phyloP scores from a whole-genome alignment of 179 eudicot species.

The Heliamphora ciliata region DNA sequence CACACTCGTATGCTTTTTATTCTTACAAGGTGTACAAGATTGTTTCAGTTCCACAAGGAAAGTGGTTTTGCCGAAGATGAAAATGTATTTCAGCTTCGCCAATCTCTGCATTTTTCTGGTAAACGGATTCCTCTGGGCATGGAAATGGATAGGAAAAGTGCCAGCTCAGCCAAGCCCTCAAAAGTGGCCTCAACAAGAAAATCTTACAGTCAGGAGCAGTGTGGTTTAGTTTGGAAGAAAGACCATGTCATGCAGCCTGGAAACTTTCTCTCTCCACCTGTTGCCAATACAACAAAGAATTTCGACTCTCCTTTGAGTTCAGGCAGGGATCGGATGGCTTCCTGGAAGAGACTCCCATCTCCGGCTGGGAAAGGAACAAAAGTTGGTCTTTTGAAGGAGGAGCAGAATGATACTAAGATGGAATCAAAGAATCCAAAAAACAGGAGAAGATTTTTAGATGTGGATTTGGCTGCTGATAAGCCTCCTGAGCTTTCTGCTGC shows the following conservation, averaged over 20 bases:
- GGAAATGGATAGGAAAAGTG: conserved; percentile 34
- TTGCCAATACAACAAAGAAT: conserved; percentile 34
- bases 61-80: conserved; percentile 89
- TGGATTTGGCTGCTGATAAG: conserved; percentile 35
- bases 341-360: conserved; percentile 92
- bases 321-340: conserved; percentile 68
- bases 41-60: conserved; percentile 98
- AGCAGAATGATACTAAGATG: conserved; percentile 32
- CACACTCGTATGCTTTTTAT: conserved; percentile 98
- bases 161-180: conserved; percentile 31
- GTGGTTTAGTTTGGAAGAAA: conserved; percentile 34
- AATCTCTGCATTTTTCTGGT: conserved; percentile 65
- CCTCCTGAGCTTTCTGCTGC: conserved; percentile 42
- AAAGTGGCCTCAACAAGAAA: conserved; percentile 48
- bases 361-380: conserved; percentile 52
- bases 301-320: conserved; percentile 36
- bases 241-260: conserved; percentile 22
- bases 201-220: conserved; percentile 72
- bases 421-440: conserved; percentile 34
- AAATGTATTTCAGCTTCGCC: conserved; percentile 60
- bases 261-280: conserved; percentile 29
- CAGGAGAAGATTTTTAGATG: conserved; percentile 28
- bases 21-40: conserved; percentile 89
- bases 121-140: conserved; percentile 34
- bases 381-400: conserved; percentile 37